Evolutionary conservation across 805 yeast genomes (phyloP), one percentile per base, ranked within the genome.

Genomic region (Brettanomyces sp.): DNA sequence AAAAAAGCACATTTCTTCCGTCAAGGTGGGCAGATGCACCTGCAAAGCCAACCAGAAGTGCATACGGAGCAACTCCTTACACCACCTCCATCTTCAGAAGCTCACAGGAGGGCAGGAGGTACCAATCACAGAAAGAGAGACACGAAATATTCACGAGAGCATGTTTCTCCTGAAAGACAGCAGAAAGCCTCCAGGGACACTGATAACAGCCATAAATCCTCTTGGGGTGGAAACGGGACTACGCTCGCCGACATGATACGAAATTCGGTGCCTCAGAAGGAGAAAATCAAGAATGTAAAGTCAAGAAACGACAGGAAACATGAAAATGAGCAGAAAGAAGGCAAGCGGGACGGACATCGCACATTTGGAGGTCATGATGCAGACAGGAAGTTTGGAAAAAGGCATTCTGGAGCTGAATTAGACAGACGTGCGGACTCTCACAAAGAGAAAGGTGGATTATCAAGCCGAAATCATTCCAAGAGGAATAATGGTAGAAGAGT

Each of bases 11-110:
- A 13, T 23, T 34, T 12, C 24, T 47, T 21, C 47, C 45, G 6
- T 47, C 49, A 8, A 43, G 32, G 36, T 47, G 49, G 49, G 49
- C 49, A 7, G 41, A 41, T 34, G 14, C 11, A 7, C 32, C 32
- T 7, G 11, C 7, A 28, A 28, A 28, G 32, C 2, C 32, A 6
- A 28, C 7, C 9, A 28, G 11, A 18, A 18, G 5, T 18, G 3
- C 35, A 18, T 11, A 33, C 35, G 14, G 30, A 32, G 22, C n/a
- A 21, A 13, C 42, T 13, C 21, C 34, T n/a, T 11, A 22, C 35
- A 24, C 24, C 42, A 24, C 42, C 42, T 12, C 41, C 41, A 38
- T 38, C 25, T 22, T 18, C 41, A 22, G 38, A 28, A 9, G 7
- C 32, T 7, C 32, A 28, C 11, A 28, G 32, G 32, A 28, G 32